These are phyloP conservation scores for Gaeumannomyces tritici DNA, from an alignment of 2,329 filamentous ascomycete species.

Conservation along the genomic window DNA sequence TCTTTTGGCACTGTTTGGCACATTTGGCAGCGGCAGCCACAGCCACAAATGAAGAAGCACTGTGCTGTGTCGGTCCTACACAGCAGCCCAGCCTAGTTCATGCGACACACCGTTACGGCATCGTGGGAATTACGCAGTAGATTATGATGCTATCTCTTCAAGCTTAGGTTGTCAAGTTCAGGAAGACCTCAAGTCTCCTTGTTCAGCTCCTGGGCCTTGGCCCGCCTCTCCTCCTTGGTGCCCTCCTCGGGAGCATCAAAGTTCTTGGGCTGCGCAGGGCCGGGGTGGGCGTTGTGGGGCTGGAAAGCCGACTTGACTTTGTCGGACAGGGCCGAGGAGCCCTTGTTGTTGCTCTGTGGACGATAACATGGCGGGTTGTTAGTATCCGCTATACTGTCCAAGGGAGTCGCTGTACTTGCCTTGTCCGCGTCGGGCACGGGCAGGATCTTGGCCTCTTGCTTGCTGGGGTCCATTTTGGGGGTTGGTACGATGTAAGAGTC, in stretches of 20 bases:
- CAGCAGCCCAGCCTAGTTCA: no score
- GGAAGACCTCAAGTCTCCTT: slow-evolving; percentile 24
- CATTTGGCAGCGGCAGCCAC: no score
- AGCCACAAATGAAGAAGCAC: no score
- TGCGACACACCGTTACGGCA: no score
- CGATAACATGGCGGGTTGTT: not conserved
- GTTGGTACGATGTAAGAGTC: not conserved
- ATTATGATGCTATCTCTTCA: no score
- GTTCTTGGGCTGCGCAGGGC: slow-evolving; percentile 44
- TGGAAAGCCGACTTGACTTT: slow-evolving; percentile 35
- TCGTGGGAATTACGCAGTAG: no score
- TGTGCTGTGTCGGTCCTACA: no score
- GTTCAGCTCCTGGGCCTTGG: slow-evolving; percentile 57
- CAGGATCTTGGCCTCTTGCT: slow-evolving; percentile 11
- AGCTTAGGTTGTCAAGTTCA: no score
- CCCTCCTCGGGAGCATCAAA: slow-evolving; percentile 47
- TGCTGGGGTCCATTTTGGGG: slow-evolving; percentile 17
- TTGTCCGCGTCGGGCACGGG: slow-evolving; percentile 8
- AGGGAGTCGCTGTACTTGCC: not conserved
- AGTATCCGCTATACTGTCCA: slow-evolving; percentile 1
- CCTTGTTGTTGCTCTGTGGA: slow-evolving; percentile 13
- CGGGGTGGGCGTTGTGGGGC: slow-evolving; percentile 45
- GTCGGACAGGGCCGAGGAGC: slow-evolving; percentile 25
- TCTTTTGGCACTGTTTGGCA: no score
- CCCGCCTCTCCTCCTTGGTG: slow-evolving; percentile 58